Evolutionary conservation across 139 green algal genomes (phyloP), one percentile per base, ranked within the genome.

Genomic region (Chlorella sp.): DNA sequence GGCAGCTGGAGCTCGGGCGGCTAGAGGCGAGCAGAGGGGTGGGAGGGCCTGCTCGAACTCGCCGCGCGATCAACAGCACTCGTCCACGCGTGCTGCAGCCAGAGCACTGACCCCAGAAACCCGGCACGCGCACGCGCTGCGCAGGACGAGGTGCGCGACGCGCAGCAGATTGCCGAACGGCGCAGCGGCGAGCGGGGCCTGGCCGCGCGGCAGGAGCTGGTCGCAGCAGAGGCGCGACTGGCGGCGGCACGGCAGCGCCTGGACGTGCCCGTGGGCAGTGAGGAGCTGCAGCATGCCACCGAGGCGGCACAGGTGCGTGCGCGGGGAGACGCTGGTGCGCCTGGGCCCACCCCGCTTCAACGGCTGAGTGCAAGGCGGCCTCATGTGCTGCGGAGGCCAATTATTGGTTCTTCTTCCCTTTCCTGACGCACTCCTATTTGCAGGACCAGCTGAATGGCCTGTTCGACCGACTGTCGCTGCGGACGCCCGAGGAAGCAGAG

Each of bases 401-500:
- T n/a, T n/a, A n/a, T n/a, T n/a, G n/a, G n/a, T n/a, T n/a, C n/a
- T n/a, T n/a, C n/a, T n/a, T n/a, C n/a, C n/a, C n/a, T n/a, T n/a
- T n/a, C n/a, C n/a, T n/a, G n/a, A n/a, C n/a, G n/a, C n/a, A n/a
- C n/a, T n/a, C n/a, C n/a, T 45, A 21, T 23, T 3, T 55, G 21
- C 73, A 79, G 73, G 73, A 76, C n/a, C 17, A 61, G 27, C 46
- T 86, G 67, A 59, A 75, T 17, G 77, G 65, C 8, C 63, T 84
- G 75, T 74, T 82, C 51, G 65, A 79, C 8, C 61, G 74, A 17
- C 55, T 86, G 45, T 43, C 62, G 9, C 36, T 77, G 40, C 40
- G 71, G 1, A 65, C 75, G 51, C 53, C 72, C 0, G 77, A 79
- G 41, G 72, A 72, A 15, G 81, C 81, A 11, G 77, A 78, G 73